phyloP scores from a whole-genome alignment of 768 basidiomycete species.

The Kwoniella mangroviensis region DNA sequence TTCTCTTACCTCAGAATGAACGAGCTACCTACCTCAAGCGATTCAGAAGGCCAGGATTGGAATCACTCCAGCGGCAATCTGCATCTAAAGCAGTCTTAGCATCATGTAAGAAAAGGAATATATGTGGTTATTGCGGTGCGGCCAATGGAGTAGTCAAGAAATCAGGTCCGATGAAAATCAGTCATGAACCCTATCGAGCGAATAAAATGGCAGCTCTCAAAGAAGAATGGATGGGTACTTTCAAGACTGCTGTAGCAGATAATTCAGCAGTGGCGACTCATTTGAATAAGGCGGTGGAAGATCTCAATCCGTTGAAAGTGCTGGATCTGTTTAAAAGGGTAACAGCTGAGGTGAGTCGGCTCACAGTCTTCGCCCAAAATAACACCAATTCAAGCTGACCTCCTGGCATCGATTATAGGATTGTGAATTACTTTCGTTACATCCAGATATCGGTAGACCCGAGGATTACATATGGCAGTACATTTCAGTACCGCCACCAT shows the following conservation, averaged over 20 bases:
- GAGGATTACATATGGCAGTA: slow-evolving; percentile 99
- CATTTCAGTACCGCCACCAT: slow-evolving; percentile 95
- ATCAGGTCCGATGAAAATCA: slow-evolving; percentile 85
- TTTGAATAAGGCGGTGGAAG: slow-evolving; percentile 86
- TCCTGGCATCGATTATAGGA: slow-evolving; percentile 64
- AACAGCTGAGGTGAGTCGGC: slow-evolving; percentile 74
- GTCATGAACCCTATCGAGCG: slow-evolving; percentile 95
- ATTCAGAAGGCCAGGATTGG: slow-evolving; percentile 87
- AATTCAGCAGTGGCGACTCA: slow-evolving; percentile 85
- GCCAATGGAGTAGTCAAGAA: slow-evolving; percentile 97
- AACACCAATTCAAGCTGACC: background rate
- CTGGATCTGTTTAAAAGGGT: slow-evolving; percentile 89
- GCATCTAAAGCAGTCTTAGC: slow-evolving; percentile 83
- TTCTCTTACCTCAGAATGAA: slow-evolving; percentile 84
- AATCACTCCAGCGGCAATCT: slow-evolving; percentile 85
- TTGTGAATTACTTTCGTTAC: slow-evolving; percentile 88
- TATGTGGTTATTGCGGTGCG: slow-evolving; percentile 90
- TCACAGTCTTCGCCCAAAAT: background rate
- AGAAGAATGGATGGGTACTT: slow-evolving; percentile 83
- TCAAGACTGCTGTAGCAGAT: slow-evolving; percentile 77
- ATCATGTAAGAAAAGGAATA: slow-evolving; percentile 82
- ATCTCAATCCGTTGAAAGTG: slow-evolving; percentile 91
- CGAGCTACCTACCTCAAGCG: slow-evolving; percentile 80
- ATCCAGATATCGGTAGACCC: slow-evolving; percentile 84
- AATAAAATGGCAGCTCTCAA: slow-evolving; percentile 84